These are phyloP conservation scores for Zymoseptoria passerinii DNA, from an alignment of 2,329 filamentous ascomycete genomes.

Conservation along the genomic window DNA sequence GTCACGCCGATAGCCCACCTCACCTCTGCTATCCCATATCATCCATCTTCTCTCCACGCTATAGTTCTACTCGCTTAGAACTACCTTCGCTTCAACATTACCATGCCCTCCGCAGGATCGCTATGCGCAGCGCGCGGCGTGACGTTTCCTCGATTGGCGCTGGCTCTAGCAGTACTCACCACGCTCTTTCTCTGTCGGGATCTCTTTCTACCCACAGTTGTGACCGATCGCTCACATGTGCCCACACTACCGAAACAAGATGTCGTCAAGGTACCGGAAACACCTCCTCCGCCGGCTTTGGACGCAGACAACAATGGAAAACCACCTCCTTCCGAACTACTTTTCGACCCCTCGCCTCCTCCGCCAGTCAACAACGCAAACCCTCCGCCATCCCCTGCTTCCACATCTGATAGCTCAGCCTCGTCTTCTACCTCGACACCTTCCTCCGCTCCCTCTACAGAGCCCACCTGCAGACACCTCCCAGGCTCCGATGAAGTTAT, in stretches of 20 bases:
- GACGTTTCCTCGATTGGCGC: constrained; percentile 15
- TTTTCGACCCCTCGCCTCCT: not conserved
- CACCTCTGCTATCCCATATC: not conserved
- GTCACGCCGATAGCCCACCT: not conserved
- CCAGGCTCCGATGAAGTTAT: constrained; percentile 43
- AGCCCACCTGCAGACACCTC: constrained; percentile 15
- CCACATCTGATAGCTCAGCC: not conserved
- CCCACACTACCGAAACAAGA: constrained; percentile 1
- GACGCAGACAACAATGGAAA: not conserved
- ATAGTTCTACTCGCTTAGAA: not conserved
- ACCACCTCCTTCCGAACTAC: not conserved
- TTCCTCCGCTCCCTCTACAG: not conserved
- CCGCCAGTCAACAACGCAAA: not conserved
- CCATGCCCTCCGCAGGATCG: not conserved
- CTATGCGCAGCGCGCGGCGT: constrained; percentile 10
- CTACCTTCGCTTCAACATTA: not conserved
- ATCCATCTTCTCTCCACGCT: not conserved
- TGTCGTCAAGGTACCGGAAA: constrained; percentile 1
- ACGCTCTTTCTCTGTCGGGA: constrained; percentile 21
- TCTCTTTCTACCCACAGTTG: constrained; percentile 17
- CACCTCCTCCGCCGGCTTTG: constrained; percentile 1
- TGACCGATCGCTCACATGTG: not conserved
- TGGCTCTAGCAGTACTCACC: constrained; percentile 20
- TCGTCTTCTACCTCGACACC: not conserved
- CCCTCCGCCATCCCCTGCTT: not conserved